Percentiles rank a stretch among this genome's conserved stretches.
phyloP scores from a whole-genome alignment of 345 rosid genomes.

The Citrus trifoliata region DNA sequence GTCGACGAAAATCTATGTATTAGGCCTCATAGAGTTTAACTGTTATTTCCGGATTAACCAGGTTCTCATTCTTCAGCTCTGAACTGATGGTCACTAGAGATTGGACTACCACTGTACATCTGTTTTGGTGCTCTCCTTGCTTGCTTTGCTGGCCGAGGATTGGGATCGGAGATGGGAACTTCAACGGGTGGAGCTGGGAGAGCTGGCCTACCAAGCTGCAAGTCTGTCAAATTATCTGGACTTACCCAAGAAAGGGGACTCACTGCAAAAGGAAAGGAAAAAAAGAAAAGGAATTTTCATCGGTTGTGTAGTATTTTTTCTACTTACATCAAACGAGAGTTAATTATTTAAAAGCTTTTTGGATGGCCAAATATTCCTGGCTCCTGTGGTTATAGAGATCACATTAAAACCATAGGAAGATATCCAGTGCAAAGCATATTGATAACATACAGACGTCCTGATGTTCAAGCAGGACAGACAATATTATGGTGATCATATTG shows the following conservation, averaged over 20 bases:
- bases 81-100: background rate
- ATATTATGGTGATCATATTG: too few species aligned
- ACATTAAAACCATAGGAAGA: too few species aligned
- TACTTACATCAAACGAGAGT: background rate
- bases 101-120: constrained; percentile 1
- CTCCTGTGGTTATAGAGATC: too few species aligned
- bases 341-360: too few species aligned
- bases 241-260: constrained; percentile 42
- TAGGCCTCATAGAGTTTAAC: background rate
- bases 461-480: too few species aligned
- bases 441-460: too few species aligned
- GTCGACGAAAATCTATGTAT: background rate
- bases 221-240: constrained; percentile 30
- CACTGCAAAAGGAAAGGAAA: constrained; percentile 22
- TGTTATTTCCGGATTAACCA: constrained; percentile 7
- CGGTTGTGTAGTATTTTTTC: background rate
- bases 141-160: constrained; percentile 22
- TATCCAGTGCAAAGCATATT: too few species aligned
- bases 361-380: too few species aligned
- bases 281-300: constrained; percentile 2
- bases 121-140: constrained; percentile 24
- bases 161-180: constrained; percentile 10
- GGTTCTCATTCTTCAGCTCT: constrained; percentile 6
- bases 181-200: constrained; percentile 22
- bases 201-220: constrained; percentile 33